phyloP scores from a whole-genome alignment of 306 rosid genomes.

The Gillenia trifoliata region DNA sequence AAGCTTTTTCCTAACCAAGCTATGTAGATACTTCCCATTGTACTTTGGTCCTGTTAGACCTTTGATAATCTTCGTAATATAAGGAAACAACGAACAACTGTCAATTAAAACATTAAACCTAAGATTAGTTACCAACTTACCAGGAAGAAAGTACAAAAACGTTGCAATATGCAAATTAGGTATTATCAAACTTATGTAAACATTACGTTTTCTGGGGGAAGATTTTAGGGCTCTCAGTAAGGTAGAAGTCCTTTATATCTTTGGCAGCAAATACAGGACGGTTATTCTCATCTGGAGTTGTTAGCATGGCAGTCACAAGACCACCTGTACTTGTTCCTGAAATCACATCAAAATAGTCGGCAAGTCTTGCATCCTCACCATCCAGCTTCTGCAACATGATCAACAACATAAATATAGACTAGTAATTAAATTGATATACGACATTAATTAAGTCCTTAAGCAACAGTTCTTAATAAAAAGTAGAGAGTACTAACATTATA shows the following conservation, averaged over 20 bases:
- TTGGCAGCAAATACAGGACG: slow-evolving; percentile 57
- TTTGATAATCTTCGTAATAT: slow-evolving; percentile 9
- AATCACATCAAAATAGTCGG: slow-evolving; percentile 63
- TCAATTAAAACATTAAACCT: background rate
- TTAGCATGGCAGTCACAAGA: slow-evolving; percentile 56
- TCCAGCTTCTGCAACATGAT: slow-evolving; percentile 47
- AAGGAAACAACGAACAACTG: slow-evolving; percentile 24
- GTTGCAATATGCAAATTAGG: background rate
- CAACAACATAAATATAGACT: background rate
- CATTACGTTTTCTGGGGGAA: slow-evolving; percentile 47
- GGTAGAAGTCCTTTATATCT: slow-evolving; percentile 60
- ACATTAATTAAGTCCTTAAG: background rate
- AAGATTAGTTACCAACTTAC: background rate
- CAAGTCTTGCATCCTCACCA: slow-evolving; percentile 52
- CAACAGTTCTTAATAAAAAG: background rate
- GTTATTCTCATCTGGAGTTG: slow-evolving; percentile 54
- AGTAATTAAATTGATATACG: background rate
- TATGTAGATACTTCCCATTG: slow-evolving; percentile 60
- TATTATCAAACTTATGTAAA: background rate
- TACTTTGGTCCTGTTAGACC: slow-evolving; percentile 64
- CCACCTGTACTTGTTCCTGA: slow-evolving; percentile 72
- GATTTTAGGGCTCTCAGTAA: slow-evolving; percentile 43
- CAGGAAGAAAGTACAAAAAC: background rate
- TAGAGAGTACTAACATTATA: background rate
- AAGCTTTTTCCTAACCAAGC: slow-evolving; percentile 41